A percentile compares a stretch with the other conserved stretches of the same genome.
These are phyloP conservation scores for Pseudonitzschia pungens DNA, from an alignment of 108 stramenopile genomes.

Conservation along the genomic window DNA sequence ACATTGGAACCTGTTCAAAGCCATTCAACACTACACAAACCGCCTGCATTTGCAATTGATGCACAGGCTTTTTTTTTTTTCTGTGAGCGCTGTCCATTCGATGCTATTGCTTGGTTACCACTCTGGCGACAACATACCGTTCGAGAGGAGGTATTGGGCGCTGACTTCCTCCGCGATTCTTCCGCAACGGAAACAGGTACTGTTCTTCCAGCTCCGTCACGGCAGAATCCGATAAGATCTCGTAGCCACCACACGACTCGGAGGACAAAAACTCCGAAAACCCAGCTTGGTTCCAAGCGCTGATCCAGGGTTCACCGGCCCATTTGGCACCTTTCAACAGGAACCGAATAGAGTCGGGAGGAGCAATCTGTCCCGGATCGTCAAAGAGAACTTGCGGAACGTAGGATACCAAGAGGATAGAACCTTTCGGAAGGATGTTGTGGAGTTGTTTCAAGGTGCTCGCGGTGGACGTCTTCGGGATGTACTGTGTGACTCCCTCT, in stretches of 20 bases:
- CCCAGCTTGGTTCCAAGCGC: background rate
- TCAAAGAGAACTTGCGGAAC: background rate
- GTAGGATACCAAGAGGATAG: slow-evolving; percentile 17
- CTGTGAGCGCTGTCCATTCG: background rate
- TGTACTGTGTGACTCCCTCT: slow-evolving; percentile 38
- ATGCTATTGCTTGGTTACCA: background rate
- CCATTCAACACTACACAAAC: too few species aligned
- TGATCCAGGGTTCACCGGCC: background rate
- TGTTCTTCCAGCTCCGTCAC: background rate
- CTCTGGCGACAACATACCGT: background rate
- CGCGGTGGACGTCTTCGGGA: slow-evolving; percentile 29
- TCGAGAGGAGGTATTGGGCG: background rate
- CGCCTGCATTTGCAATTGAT: too few species aligned
- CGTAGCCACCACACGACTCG: background rate
- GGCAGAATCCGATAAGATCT: background rate
- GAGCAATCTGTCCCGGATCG: background rate
- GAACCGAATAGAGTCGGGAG: background rate
- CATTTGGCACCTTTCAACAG: background rate
- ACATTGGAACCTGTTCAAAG: too few species aligned
- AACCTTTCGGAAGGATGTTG: slow-evolving; percentile 15
- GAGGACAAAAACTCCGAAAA: background rate
- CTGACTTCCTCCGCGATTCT: background rate
- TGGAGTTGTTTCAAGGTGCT: slow-evolving; percentile 17
- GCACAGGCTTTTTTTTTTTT: background rate
- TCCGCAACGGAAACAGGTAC: background rate